These are phyloP conservation scores for Gracilaria vermiculophylla DNA, from an alignment of 23 red algal genomes.

Conservation along the genomic window DNA sequence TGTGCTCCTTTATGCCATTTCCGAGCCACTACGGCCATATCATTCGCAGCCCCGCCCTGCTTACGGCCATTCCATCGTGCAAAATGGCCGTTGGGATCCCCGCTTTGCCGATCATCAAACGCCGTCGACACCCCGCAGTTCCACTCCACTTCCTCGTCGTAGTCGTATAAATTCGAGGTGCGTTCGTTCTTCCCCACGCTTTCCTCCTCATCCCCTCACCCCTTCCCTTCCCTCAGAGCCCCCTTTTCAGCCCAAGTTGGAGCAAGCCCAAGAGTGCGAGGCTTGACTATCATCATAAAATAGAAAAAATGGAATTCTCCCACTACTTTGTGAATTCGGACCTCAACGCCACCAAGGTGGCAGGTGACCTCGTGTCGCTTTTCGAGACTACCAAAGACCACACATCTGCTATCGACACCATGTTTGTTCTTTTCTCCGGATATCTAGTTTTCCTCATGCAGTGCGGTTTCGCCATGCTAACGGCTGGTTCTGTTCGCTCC, in stretches of 20 bases:
- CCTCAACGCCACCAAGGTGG: neutral
- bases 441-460: conserved; percentile 98
- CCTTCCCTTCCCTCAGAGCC: neutral
- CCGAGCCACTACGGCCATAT: neutral
- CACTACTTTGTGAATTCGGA: neutral
- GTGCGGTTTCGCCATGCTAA: conserved; percentile 97
- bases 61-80: too few species aligned
- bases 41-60: neutral
- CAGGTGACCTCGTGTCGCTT: neutral
- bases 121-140: neutral
- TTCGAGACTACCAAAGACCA: neutral
- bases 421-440: conserved; percentile 90
- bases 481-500: conserved; percentile 79
- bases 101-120: neutral
- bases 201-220: neutral
- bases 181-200: neutral
- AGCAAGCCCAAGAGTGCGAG: neutral
- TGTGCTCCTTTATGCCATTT: neutral
- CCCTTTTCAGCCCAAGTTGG: neutral
- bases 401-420: conserved; percentile 29
- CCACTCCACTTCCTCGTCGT: too few species aligned
- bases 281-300: neutral
- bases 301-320: neutral
- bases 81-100: neutral
- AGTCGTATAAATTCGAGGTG: neutral